A percentile compares a stretch with the other conserved stretches of the same genome.
Conservation (phyloP, 768 basidiomycete species). For the Sutorius australiensis region DNA sequence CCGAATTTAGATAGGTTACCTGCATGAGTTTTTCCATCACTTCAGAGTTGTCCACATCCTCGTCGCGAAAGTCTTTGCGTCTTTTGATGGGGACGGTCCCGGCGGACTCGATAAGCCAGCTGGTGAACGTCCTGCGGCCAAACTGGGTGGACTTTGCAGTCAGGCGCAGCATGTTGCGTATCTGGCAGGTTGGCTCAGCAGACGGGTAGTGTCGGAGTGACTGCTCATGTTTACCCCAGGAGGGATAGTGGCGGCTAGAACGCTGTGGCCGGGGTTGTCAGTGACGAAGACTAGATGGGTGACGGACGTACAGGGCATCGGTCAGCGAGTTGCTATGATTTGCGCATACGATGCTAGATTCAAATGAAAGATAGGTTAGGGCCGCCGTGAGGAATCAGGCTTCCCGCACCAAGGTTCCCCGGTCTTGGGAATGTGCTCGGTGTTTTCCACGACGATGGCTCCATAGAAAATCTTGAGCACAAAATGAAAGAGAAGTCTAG, state of each 20-base stretch:
- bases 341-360: slow-evolving; percentile 68
- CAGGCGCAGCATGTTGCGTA: slow-evolving; percentile 73
- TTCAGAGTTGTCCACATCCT: slow-evolving; percentile 57
- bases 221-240: slow-evolving; percentile 43
- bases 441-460: slow-evolving; percentile 80
- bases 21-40: slow-evolving; percentile 67
- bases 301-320: slow-evolving; percentile 67
- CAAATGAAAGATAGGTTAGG: slow-evolving; percentile 4
- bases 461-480: slow-evolving; percentile 92
- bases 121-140: slow-evolving; percentile 77
- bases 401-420: slow-evolving; percentile 67
- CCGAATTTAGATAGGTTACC: slow-evolving; percentile 34
- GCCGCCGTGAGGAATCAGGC: neutral
- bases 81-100: slow-evolving; percentile 84
- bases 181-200: slow-evolving; percentile 36
- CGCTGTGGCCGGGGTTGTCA: slow-evolving; percentile 34
- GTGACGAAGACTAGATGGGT: neutral
- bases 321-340: slow-evolving; percentile 87
- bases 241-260: slow-evolving; percentile 73
- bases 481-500: slow-evolving; percentile 68
- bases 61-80: slow-evolving; percentile 61
- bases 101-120: slow-evolving; percentile 86
- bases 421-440: slow-evolving; percentile 61
- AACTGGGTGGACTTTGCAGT: slow-evolving; percentile 90
- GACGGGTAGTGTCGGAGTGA: neutral